Percentiles rank a stretch among this genome's conserved stretches.
Conservation (phyloP, 164 flowering plant genomes). For the Sextonia rubra region DNA sequence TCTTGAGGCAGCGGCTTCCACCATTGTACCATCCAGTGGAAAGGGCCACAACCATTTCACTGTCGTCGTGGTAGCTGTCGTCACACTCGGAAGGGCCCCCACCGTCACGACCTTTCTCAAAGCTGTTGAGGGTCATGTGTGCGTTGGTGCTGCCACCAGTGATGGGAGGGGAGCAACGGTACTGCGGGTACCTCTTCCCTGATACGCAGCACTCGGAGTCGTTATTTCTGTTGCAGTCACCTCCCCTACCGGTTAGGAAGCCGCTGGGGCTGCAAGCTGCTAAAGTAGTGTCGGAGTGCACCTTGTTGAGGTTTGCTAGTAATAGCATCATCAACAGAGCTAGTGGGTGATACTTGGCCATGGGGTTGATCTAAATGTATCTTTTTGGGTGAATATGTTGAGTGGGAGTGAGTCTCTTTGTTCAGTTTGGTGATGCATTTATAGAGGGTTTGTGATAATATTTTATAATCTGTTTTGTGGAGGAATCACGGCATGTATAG, state of each 20-base stretch:
- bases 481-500: too few species aligned
- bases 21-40: slow-evolving; percentile 4
- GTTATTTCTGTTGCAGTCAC: not conserved
- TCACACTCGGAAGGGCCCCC: slow-evolving; percentile 20
- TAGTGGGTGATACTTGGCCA: too few species aligned
- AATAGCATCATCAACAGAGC: not conserved
- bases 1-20: not conserved
- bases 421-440: too few species aligned
- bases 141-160: slow-evolving; percentile 11
- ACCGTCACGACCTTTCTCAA: not conserved
- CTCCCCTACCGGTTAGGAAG: not conserved
- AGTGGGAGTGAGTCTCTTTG: too few species aligned
- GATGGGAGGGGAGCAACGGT: slow-evolving; percentile 7
- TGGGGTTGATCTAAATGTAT: too few species aligned
- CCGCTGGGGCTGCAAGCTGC: not conserved
- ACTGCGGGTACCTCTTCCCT: slow-evolving; percentile 1
- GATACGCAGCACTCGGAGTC: not conserved
- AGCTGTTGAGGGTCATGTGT: not conserved
- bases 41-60: not conserved
- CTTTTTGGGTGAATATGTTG: too few species aligned
- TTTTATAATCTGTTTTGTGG: too few species aligned
- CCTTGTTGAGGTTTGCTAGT: not conserved
- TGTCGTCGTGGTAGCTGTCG: slow-evolving; percentile 1
- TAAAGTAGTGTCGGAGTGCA: not conserved
- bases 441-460: too few species aligned